phyloP scores from a whole-genome alignment of 208 protist species.

The Leishmania martiniquensis region DNA sequence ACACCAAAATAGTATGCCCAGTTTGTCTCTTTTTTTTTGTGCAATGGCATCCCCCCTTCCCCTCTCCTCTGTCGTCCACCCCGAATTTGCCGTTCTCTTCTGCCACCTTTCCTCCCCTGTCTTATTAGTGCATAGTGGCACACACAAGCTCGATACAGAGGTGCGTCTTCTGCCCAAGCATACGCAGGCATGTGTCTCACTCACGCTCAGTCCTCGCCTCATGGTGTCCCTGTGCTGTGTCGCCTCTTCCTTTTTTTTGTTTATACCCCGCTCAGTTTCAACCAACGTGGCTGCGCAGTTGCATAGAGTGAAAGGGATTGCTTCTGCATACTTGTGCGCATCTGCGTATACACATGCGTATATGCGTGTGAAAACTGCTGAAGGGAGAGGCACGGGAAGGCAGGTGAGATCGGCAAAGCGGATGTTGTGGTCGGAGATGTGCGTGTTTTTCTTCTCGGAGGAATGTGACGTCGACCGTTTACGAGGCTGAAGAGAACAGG shows the following conservation, averaged over 20 bases:
- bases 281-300: conserved; percentile 1
- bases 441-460: background rate
- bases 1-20: background rate
- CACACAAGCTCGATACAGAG: background rate
- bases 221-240: background rate
- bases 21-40: background rate
- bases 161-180: background rate
- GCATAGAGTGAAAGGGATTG: background rate
- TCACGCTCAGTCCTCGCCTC: background rate
- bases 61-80: background rate
- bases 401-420: background rate
- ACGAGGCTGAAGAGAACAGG: background rate
- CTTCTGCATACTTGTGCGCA: background rate
- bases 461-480: background rate
- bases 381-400: background rate
- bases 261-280: background rate
- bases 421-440: background rate
- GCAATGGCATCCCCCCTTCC: background rate
- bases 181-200: background rate
- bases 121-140: background rate
- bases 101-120: background rate
- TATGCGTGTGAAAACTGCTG: background rate
- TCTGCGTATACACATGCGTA: background rate
- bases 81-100: background rate
- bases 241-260: background rate